Percentiles rank a stretch among this genome's conserved stretches.
These are phyloP conservation scores for Fusarium nurragi DNA, from an alignment of 2,329 filamentous ascomycete species.

Conservation along the genomic window DNA sequence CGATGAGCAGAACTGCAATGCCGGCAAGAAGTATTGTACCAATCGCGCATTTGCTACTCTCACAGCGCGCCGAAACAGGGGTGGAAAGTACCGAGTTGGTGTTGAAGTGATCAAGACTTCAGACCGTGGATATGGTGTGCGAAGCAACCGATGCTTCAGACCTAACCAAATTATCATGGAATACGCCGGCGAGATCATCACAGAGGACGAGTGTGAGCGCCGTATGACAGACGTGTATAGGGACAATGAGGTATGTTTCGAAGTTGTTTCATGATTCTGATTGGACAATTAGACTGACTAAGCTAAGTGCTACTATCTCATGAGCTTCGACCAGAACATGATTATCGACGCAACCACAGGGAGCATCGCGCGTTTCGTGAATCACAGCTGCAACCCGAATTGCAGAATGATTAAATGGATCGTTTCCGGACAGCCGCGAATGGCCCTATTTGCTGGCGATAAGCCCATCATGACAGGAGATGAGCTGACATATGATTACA, in stretches of 20 bases:
- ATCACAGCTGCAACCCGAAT: slow-evolving; percentile 96
- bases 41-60: slow-evolving; percentile 91
- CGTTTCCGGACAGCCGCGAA: slow-evolving; percentile 89
- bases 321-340: slow-evolving; percentile 98
- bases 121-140: slow-evolving; percentile 90
- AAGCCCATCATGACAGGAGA: slow-evolving; percentile 92
- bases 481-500: slow-evolving; percentile 94
- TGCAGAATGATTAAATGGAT: slow-evolving; percentile 99
- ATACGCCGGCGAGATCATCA: slow-evolving; percentile 98
- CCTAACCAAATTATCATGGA: slow-evolving; percentile 97
- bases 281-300: slow-evolving; percentile 18
- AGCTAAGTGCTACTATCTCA: slow-evolving; percentile 93
- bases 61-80: slow-evolving; percentile 75
- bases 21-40: slow-evolving; percentile 76
- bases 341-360: slow-evolving; percentile 97
- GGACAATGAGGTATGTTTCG: slow-evolving; percentile 79
- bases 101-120: slow-evolving; percentile 94
- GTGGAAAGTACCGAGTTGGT: slow-evolving; percentile 88
- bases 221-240: slow-evolving; percentile 95
- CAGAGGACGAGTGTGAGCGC: slow-evolving; percentile 89
- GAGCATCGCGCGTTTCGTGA: slow-evolving; percentile 96
- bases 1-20: slow-evolving; percentile 86
- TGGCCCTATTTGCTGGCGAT: slow-evolving; percentile 95
- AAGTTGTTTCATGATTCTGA: background rate
- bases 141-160: slow-evolving; percentile 86